Conservation (phyloP, 176 grass and related monocot genomes). For the Ananas comosus region DNA sequence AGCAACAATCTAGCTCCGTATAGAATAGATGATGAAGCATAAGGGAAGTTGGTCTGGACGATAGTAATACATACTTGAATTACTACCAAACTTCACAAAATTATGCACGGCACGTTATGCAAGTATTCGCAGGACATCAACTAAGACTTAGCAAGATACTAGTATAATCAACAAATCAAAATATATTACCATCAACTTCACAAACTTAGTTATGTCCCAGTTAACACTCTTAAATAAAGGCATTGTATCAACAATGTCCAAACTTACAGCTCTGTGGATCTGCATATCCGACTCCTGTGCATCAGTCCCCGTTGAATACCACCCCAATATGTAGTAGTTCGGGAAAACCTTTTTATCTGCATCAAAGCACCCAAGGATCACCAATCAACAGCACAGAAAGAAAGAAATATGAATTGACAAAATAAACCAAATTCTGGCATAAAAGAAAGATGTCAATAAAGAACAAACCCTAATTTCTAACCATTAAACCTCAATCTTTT, state of each 20-base stretch:
- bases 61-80: too few species aligned
- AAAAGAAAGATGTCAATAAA: neutral
- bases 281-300: slow-evolving; percentile 79
- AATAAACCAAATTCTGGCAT: neutral
- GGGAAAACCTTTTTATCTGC: slow-evolving; percentile 99
- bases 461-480: slow-evolving; percentile 7
- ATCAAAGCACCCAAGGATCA: slow-evolving; percentile 12
- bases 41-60: too few species aligned
- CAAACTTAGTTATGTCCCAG: neutral
- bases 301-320: slow-evolving; percentile 96
- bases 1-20: neutral
- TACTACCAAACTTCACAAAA: too few species aligned
- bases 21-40: neutral
- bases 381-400: neutral
- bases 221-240: neutral
- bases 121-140: too few species aligned
- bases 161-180: neutral
- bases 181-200: neutral
- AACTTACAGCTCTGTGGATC: slow-evolving; percentile 89
- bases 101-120: too few species aligned
- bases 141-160: too few species aligned
- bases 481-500: neutral
- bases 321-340: slow-evolving; percentile 79
- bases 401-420: neutral
- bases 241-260: neutral